Conservation (phyloP, 148 eudicot species). For the Suaeda aralocaspica region DNA sequence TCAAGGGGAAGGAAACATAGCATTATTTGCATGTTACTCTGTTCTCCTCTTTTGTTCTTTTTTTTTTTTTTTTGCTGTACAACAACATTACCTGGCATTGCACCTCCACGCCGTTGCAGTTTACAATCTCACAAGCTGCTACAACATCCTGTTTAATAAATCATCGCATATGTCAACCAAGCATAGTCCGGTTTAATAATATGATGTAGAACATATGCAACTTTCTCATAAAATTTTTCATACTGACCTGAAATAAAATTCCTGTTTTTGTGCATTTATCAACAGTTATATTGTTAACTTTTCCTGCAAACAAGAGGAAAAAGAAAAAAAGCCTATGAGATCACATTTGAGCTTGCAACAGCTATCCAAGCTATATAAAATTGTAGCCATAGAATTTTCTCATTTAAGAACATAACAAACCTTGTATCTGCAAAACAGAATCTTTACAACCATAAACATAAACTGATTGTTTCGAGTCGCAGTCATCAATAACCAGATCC, state of each 20-base stretch:
- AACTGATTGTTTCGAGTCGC: slow-evolving; percentile 88
- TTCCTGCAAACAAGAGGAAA: slow-evolving; percentile 48
- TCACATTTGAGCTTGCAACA: neutral
- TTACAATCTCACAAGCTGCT: slow-evolving; percentile 97
- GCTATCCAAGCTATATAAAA: neutral
- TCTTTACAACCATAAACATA: slow-evolving; percentile 90
- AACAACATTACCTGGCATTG: slow-evolving; percentile 73
- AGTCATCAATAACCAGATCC: slow-evolving; percentile 71
- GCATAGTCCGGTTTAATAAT: neutral
- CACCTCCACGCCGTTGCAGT: slow-evolving; percentile 85
- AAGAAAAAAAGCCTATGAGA: neutral
- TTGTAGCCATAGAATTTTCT: slow-evolving; percentile 1
- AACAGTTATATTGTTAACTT: slow-evolving; percentile 88
- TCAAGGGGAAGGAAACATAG: neutral
- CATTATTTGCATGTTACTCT: neutral
- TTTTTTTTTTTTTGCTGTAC: neutral
- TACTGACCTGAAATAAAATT: slow-evolving; percentile 68
- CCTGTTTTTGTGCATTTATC: slow-evolving; percentile 98
- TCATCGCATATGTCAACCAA: slow-evolving; percentile 15
- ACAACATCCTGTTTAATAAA: slow-evolving; percentile 71
- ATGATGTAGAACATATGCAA: neutral
- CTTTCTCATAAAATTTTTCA: slow-evolving; percentile 9
- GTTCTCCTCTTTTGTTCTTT: neutral
- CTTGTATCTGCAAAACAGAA: slow-evolving; percentile 83
- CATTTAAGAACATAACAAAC: slow-evolving; percentile 30